Evolutionary conservation across 1,284 basidiomycete genomes (phyloP), one percentile per base, ranked within the genome.

Genomic region (Irpex rosettiformis): DNA sequence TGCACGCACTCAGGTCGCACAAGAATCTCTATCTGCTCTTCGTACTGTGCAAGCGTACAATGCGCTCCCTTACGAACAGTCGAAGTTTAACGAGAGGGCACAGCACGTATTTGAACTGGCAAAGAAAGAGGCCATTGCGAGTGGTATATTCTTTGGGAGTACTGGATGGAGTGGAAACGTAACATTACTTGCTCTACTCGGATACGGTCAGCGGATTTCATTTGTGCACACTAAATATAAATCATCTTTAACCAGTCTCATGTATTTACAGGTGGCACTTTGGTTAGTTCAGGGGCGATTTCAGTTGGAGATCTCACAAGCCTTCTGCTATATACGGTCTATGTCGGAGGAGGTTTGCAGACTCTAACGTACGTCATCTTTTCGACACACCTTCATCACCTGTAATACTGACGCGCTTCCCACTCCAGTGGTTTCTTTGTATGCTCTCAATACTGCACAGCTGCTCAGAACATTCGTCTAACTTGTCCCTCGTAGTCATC

Each of bases 151-250:
- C 77, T 98, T 94, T 72, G 96, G 93, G 13, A 86, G 86, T 57
- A 96, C 93, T 0, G 95, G 95, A 0, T 93, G 96, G 83, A 94
- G 94, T 54, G 97, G 97, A 8, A 99, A 99, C 71, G 81, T 97
- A 51, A 94, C 95, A 0, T 77, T 98, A 61, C 77, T 99, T 47
- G 93, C 89, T 53, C 75, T 99, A 37, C 79, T 99, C 33, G 94
- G 94, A 47, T 99, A 98, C 69, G 97, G 93, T 89, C 61, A 57
- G 77, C 65, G 7, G 2, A n/a, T 18, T 47, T 40, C 40, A 11
- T 40, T 16, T 43, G 30, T 22, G 22, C 21, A 21, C 3, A 18
- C 8, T 10, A 3, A 6, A 11, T 27, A 16, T 18, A 30, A 13
- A 54, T 13, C 18, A 42, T 57, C 47, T 27, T 28, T n/a, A n/a